These are phyloP conservation scores for Mucor irregularis DNA, from an alignment of 371 early-diverging fungal genomes.

Conservation along the genomic window DNA sequence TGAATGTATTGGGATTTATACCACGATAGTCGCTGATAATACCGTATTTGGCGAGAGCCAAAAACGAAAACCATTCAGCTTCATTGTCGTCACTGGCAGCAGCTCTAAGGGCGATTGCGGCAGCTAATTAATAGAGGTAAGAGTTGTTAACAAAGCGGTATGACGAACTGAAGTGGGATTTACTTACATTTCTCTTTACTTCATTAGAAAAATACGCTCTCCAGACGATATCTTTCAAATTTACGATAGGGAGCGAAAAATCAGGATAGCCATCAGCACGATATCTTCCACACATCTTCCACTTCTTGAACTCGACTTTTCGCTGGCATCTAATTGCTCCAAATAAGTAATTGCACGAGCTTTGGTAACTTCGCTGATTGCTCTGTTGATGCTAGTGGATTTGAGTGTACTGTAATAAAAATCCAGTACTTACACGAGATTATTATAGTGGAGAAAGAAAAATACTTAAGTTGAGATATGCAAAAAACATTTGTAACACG, in stretches of 20 bases:
- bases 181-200: too few species aligned
- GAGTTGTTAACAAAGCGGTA: too few species aligned
- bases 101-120: conserved; percentile 1
- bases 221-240: conserved; percentile 10
- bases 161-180: too few species aligned
- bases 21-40: conserved; percentile 9
- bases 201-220: conserved; percentile 7
- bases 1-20: conserved; percentile 1
- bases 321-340: neutral
- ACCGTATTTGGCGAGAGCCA: neutral
- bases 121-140: too few species aligned
- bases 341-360: conserved; percentile 1
- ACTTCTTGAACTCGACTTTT: conserved; percentile 9
- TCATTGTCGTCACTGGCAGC: conserved; percentile 7
- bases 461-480: too few species aligned
- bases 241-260: conserved; percentile 5
- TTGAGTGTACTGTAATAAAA: too few species aligned
- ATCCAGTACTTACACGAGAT: too few species aligned
- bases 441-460: too few species aligned
- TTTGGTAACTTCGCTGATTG: neutral
- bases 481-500: too few species aligned
- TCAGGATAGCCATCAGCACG: conserved; percentile 1
- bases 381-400: neutral
- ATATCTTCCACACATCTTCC: conserved; percentile 12
- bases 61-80: conserved; percentile 7